Evolutionary conservation across 257 asterid species (phyloP), one percentile per base, ranked within the genome.

Genomic region (Oldenlandia corymbosa): DNA sequence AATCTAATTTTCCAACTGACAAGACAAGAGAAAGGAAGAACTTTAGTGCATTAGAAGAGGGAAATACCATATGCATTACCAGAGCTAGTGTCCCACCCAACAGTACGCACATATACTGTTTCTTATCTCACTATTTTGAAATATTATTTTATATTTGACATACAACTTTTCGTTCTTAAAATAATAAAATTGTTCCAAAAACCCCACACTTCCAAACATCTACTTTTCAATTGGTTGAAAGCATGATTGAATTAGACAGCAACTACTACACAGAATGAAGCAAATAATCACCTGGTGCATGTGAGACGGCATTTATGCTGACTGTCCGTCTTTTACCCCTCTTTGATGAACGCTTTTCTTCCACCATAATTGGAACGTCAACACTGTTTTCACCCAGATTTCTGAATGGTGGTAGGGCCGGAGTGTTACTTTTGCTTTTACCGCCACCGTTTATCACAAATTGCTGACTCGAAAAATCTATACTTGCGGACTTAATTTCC

Each of bases 271-370:
- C n/a, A n/a, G n/a, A 48, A 62, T 47, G n/a, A 36, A 20, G 56
- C 27, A 51, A 30, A 42, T 58, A 62, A 75, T 68, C 37, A 79
- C 89, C 84, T 72, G 65, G 70, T 64, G 52, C 66, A 80, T 73
- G 66, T 58, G 74, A 73, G 37, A 73, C 75, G 31, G 60, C 30
- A 69, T 47, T 77, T 66, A 66, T 54, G 61, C 54, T 67, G 27
- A 68, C 36, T 14, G 23, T 67, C 62, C 60, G 74, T 66, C 70
- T 75, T 54, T 76, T 74, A 61, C 83, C 82, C 68, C 84, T 83
- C 74, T 72, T 81, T 21, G 37, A 61, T 30, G 78, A 48, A 48
- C 18, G 72, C 73, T 34, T 75, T 45, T 78, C 79, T 64, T 27
- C 74, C 73, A 50, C 76, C 65, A 54, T 68, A 54, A 58, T 23